phyloP scores from a whole-genome alignment of 225 moss, liverwort and hornwort species.

The Thuidium tamariscinum region DNA sequence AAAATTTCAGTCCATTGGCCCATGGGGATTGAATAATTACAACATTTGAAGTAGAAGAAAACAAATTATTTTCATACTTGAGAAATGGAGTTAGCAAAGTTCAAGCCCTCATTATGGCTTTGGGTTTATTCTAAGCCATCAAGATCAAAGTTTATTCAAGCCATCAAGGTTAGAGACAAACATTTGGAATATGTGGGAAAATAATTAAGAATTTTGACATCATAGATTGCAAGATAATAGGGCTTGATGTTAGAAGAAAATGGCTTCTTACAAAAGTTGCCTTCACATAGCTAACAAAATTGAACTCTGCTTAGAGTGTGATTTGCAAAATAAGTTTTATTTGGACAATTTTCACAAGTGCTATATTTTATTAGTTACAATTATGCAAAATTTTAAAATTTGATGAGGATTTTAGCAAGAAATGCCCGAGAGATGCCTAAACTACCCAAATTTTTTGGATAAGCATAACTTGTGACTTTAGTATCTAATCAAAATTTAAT shows the following conservation, averaged over 20 bases:
- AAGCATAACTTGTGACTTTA: accelerated
- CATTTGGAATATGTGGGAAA: neutral
- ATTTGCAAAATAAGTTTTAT: neutral
- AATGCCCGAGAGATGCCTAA: neutral
- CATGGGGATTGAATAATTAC: neutral
- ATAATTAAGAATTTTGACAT: neutral
- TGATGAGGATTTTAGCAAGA: accelerated
- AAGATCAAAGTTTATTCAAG: too few relatives aligned
- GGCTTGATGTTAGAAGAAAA: neutral
- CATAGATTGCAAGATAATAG: neutral
- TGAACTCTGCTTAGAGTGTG: neutral
- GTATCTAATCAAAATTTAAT: too few relatives aligned
- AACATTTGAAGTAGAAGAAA: neutral
- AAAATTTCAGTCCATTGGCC: too few relatives aligned
- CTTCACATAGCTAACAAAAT: neutral
- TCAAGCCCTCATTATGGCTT: neutral
- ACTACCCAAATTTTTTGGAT: accelerated
- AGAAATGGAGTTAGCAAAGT: neutral
- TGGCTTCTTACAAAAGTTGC: accelerated
- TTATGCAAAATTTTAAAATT: neutral
- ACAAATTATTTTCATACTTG: neutral
- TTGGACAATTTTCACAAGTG: neutral
- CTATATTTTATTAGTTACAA: neutral
- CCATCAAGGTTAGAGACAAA: neutral
- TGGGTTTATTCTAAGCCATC: too few relatives aligned